Percentiles rank a stretch among this genome's conserved stretches.
These are phyloP conservation scores for Penicillium ochrochloron DNA, from an alignment of 495 filamentous ascomycete genomes.

Conservation along the genomic window DNA sequence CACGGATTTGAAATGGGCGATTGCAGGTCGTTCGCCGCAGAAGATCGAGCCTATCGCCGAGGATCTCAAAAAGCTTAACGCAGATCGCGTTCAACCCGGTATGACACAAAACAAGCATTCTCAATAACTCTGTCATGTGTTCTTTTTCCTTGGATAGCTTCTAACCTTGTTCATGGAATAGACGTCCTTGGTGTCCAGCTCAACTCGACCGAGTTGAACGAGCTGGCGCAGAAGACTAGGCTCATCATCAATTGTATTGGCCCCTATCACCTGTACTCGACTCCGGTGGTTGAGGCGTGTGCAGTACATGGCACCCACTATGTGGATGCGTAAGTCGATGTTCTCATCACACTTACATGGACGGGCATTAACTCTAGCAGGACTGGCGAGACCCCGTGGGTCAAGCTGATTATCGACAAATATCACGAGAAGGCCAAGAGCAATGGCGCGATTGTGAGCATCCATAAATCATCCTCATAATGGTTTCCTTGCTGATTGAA, in stretches of 20 bases:
- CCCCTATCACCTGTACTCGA: conserved; percentile 79
- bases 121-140: not conserved
- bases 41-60: conserved; percentile 74
- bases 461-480: not conserved
- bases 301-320: conserved; percentile 88
- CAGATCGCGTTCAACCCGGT: conserved; percentile 73
- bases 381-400: conserved; percentile 86
- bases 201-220: conserved; percentile 63
- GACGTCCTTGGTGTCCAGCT: conserved; percentile 62
- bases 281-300: conserved; percentile 85
- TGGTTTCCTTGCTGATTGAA: conserved; percentile 29
- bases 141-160: not conserved
- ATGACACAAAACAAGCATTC: conserved; percentile 17
- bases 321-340: conserved; percentile 66
- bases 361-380: conserved; percentile 31
- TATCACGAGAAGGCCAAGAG: conserved; percentile 75
- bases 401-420: conserved; percentile 76
- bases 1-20: conserved; percentile 84
- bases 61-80: conserved; percentile 67
- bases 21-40: conserved; percentile 76
- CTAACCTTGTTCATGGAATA: conserved; percentile 12
- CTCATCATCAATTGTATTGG: conserved; percentile 85
- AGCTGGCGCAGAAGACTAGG: conserved; percentile 73
- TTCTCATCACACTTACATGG: not conserved
- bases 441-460: conserved; percentile 71